These are phyloP conservation scores for Cryptococcus maquisensis DNA, from an alignment of 1,284 basidiomycete genomes.

Conservation along the genomic window DNA sequence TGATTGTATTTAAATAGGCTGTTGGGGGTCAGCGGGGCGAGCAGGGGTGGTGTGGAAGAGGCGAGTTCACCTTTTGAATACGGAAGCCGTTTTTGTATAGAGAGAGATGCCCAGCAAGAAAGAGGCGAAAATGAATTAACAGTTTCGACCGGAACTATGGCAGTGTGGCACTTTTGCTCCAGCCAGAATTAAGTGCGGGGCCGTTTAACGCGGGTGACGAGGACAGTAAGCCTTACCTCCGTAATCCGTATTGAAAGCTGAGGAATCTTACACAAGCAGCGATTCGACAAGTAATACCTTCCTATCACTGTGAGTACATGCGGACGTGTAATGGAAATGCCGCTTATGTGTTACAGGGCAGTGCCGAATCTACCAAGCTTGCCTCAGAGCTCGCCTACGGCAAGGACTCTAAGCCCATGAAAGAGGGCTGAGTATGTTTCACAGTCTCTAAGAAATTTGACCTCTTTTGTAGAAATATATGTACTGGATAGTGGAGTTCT, in stretches of 20 bases:
- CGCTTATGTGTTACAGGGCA: conserved; percentile 48
- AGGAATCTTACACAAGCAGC: conserved; percentile 58
- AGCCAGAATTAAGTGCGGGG: too few species aligned
- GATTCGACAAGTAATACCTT: conserved; percentile 94
- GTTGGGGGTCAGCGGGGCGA: background rate
- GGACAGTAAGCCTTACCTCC: conserved; percentile 91
- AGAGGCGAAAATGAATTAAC: background rate
- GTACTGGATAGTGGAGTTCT: too few species aligned
- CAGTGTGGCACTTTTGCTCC: too few species aligned
- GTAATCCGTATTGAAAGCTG: conserved; percentile 76
- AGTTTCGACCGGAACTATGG: too few species aligned
- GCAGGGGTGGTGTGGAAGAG: background rate
- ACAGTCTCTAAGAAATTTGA: background rate
- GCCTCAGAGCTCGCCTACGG: conserved; percentile 93
- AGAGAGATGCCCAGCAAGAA: background rate
- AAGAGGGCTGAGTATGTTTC: conserved; percentile 61
- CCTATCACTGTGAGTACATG: conserved; percentile 66
- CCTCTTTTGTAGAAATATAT: conserved; percentile 48
- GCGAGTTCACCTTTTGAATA: conserved; percentile 11
- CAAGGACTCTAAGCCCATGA: conserved; percentile 67
- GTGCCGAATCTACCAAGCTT: conserved; percentile 78
- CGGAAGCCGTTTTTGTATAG: conserved; percentile 10
- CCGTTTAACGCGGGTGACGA: conserved; percentile 61
- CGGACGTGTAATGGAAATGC: background rate
- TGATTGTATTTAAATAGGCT: conserved; percentile 28